Conservation (phyloP, 2,329 filamentous ascomycete genomes). For the Pseudopyricularia javanii region DNA sequence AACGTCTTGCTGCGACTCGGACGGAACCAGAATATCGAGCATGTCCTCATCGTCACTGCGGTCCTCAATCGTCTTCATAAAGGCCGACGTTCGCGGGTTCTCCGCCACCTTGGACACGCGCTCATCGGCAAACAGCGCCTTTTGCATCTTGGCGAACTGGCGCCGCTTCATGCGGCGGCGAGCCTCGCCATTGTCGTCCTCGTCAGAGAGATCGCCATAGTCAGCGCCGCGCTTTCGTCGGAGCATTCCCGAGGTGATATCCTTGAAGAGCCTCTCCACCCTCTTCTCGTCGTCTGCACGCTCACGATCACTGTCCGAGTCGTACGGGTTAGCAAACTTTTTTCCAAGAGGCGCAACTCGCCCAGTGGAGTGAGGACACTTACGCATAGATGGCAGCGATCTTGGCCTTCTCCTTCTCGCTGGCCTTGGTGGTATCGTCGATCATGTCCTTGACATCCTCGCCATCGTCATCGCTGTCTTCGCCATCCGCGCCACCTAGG, state of each 20-base stretch:
- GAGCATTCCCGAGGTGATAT: constrained; percentile 80
- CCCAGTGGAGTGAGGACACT: constrained; percentile 24
- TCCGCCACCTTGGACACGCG: constrained; percentile 82
- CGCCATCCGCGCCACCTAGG: constrained; percentile 78
- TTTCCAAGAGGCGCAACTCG: not conserved
- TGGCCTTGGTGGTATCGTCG: constrained; percentile 63
- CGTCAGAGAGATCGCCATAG: constrained; percentile 69
- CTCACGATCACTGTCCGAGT: constrained; percentile 53
- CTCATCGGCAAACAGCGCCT: constrained; percentile 77
- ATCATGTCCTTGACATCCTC: constrained; percentile 75
- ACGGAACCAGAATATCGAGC: constrained; percentile 48
- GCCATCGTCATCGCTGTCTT: constrained; percentile 68
- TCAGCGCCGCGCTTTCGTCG: constrained; percentile 73
- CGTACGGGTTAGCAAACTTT: not conserved
- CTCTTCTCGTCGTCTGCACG: constrained; percentile 73
- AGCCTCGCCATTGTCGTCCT: constrained; percentile 74
- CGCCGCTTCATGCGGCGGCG: constrained; percentile 69
- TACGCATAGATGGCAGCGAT: constrained; percentile 83
- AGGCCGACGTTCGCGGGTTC: constrained; percentile 80
- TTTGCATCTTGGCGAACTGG: constrained; percentile 85
- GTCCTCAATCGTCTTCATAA: constrained; percentile 82
- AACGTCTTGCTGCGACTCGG: constrained; percentile 18
- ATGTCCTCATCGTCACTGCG: constrained; percentile 52
- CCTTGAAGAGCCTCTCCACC: constrained; percentile 82
- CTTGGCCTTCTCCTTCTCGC: constrained; percentile 67